These are phyloP conservation scores for Phytophthora nicotianae DNA, from an alignment of 352 stramenopile genomes.

Conservation along the genomic window DNA sequence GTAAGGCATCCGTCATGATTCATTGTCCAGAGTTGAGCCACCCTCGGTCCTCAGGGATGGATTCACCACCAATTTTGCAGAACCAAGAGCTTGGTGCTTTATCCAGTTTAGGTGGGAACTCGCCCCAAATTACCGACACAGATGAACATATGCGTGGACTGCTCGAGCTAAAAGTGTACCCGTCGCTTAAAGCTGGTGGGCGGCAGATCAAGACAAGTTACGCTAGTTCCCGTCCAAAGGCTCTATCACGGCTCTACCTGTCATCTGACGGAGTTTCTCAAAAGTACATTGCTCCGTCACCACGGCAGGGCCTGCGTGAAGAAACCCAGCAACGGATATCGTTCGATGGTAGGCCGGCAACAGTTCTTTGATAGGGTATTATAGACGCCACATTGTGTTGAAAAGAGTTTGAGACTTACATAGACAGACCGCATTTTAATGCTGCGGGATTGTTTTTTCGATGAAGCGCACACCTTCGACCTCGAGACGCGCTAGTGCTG, in stretches of 20 bases:
- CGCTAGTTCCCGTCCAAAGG: conserved; percentile 50
- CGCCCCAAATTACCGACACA: conserved; percentile 25
- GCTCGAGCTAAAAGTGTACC: conserved; percentile 65
- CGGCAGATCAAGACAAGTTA: conserved; percentile 74
- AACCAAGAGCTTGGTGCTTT: conserved; percentile 29
- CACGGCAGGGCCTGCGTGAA: conserved; percentile 22
- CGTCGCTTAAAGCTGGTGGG: conserved; percentile 47
- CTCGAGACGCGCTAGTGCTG: conserved; percentile 83
- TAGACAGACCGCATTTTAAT: conserved; percentile 17
- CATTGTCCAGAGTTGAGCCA: conserved; percentile 59
- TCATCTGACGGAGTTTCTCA: conserved; percentile 79
- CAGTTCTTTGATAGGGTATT: conserved; percentile 28
- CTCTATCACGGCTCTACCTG: conserved; percentile 64
- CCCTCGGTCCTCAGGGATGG: conserved; percentile 12
- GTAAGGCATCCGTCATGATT: conserved; percentile 75
- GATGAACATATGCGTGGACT: conserved; percentile 52
- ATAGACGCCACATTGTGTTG: conserved; percentile 7
- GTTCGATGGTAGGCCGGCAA: conserved; percentile 38
- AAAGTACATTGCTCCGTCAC: conserved; percentile 62
- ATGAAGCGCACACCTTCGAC: conserved; percentile 88
- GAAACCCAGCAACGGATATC: conserved; percentile 16
- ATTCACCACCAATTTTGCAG: neutral
- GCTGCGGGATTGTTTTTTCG: conserved; percentile 73
- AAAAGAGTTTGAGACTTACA: conserved; percentile 6
- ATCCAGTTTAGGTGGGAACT: conserved; percentile 30